Base-by-base conservation (phyloP, 495 filamentous ascomycete species). In the Glonium stellatum region DNA sequence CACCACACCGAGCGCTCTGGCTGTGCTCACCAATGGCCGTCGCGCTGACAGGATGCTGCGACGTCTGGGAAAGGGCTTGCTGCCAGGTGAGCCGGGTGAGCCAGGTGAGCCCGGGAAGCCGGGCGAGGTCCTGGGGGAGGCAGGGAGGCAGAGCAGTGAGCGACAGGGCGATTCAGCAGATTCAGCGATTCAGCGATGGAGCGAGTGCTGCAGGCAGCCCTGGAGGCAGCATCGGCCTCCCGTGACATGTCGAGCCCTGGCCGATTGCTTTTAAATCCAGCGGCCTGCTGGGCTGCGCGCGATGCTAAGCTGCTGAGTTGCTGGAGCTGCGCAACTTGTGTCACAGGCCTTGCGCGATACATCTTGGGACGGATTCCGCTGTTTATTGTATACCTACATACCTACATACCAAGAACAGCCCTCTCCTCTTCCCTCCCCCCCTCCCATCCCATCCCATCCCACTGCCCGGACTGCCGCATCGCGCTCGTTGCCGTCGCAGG, bases 1-100 rank as follows among this genome's bases (percentile, higher is more conserved):
- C 60, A 62, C 60, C 60, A 53, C 47, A 51, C 47, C 21, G 15
- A 11, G 31, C 12, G 13, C 5, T 56, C 4, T 19, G 10, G 25
- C 13, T 56, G 4, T 19, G 9, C 18, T 13, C 22, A 15, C 55
- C 44, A 55, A 55, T 55, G n/a, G 34, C 31, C 18, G 1, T 11
- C n/a, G 5, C 4, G 25, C 48, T 27, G 5, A 9, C 21, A 5
- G 25, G 48, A 2, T 31, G 19, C 48, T 51, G 48, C 48, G 48
- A 51, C 47, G 47, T 13, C 47, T 12, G 11, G 4, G 47, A 50
- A 1, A 22, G 48, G 13, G 48, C 48, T n/a, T n/a, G 48, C 25
- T 18, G 48, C 21, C 23, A 18, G 36, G 13, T 37, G 52, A 5
- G 19, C 12, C 4, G 52, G 36, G 13, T 36, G 52, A 55, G 12